Base-by-base conservation (phyloP, 371 early-diverging fungal genomes). In the Saksenaea vasiformis region DNA sequence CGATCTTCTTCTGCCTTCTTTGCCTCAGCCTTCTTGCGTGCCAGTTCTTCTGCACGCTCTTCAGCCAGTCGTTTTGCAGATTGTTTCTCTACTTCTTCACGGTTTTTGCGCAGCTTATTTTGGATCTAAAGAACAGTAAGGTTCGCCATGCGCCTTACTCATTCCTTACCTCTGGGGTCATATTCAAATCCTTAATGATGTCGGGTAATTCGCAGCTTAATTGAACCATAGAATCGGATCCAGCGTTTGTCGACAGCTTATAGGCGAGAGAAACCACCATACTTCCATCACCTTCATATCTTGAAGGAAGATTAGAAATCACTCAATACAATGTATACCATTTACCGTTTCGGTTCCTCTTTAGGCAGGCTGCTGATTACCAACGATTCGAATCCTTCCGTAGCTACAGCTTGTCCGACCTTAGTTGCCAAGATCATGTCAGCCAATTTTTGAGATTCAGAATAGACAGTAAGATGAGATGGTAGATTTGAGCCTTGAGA, bases 1-100 rank as follows among this genome's bases (percentile, higher is more conserved):
- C 86, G 85, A 28, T 90, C 84, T 34, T 83, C 88, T 71, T 89
- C 85, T 54, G 85, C 86, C 65, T 85, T 87, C 72, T 91, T 91
- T 66, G 87, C 87, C 44, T 86, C 86, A 11, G 79, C 83, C 65
- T 84, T 78, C 64, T 79, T 79, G 24, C 64, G 61, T 28, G 71
- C 70, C 15, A 85, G 58, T 67, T 87, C 85, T 37, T 80, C 76
- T 2, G 83, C 76, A 54, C 77, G 73, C 39, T 87, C 79, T 60
- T 80, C 82, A 35, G 84, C 78, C 22, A 58, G 53, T 43, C 67
- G 70, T 68, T 85, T 85, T 57, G 80, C 76, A 54, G 72, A 70
- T 54, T 74, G 74, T 64, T 87, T 84, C 37, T 75, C 69, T 17
- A 81, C 57, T 47, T 77, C 67, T 35, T 80, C 83, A 59, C 78